Percentiles rank a stretch among this genome's conserved stretches.
These are phyloP conservation scores for Lophium mytilinum DNA, from an alignment of 495 filamentous ascomycete genomes.

Conservation along the genomic window DNA sequence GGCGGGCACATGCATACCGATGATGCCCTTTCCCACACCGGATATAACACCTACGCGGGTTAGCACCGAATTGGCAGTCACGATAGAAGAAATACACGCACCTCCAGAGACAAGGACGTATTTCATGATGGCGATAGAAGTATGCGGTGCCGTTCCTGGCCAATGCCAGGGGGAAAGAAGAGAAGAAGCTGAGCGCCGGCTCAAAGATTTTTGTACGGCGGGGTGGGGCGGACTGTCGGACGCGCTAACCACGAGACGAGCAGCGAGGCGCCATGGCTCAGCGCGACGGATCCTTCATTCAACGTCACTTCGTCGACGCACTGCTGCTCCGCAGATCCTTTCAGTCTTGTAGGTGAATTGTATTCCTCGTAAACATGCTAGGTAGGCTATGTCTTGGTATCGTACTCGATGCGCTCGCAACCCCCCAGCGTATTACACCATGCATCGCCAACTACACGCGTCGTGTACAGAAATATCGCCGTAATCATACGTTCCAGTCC, in stretches of 20 bases:
- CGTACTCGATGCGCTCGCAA: background rate
- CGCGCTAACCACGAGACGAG: background rate
- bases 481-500: background rate
- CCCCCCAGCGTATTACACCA: background rate
- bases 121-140: conserved; percentile 53
- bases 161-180: conserved; percentile 29
- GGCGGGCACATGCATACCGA: conserved; percentile 44
- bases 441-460: background rate
- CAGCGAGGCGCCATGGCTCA: background rate
- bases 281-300: background rate
- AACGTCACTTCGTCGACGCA: background rate
- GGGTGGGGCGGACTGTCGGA: background rate
- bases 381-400: background rate
- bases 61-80: background rate
- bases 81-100: conserved; percentile 29
- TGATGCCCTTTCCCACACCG: conserved; percentile 78
- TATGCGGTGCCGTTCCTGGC: conserved; percentile 16
- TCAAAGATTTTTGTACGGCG: conserved; percentile 1
- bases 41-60: conserved; percentile 57
- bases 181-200: background rate
- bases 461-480: no score
- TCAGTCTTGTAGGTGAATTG: no score
- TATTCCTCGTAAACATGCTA: background rate
- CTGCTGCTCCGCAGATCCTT: no score
- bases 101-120: conserved; percentile 79